Evolutionary conservation across 306 rosid genomes (phyloP).

Genomic region (Vigna hirtella): DNA sequence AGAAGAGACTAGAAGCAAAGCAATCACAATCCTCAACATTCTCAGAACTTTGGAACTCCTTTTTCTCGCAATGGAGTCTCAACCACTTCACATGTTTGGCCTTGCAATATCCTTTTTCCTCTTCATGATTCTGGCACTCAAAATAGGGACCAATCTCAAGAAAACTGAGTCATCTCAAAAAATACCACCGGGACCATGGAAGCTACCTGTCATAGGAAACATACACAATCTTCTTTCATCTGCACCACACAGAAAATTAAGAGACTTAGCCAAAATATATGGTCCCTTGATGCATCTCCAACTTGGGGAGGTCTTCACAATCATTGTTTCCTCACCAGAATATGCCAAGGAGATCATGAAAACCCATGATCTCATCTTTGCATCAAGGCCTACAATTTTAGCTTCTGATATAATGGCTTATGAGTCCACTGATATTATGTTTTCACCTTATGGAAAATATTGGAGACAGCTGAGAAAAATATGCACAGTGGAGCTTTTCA

Average conservation of each 20-base stretch:
- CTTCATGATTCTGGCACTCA: background rate
- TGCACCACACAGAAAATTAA: background rate
- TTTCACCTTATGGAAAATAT: background rate
- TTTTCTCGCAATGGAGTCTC: background rate
- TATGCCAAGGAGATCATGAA: background rate
- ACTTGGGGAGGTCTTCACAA: background rate
- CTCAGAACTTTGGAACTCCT: too few relatives aligned
- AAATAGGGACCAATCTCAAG: background rate
- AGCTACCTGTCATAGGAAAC: constrained; percentile 1
- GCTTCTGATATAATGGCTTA: background rate
- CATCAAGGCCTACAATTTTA: background rate
- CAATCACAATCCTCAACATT: too few relatives aligned
- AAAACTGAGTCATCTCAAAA: background rate
- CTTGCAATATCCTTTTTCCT: background rate
- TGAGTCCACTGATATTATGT: background rate
- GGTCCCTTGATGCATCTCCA: constrained; percentile 11
- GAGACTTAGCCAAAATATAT: constrained; percentile 10
- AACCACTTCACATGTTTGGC: background rate
- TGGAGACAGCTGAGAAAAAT: background rate
- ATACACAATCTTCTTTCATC: background rate
- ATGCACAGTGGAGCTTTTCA: background rate
- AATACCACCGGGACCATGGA: background rate
- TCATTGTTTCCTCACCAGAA: constrained; percentile 3
- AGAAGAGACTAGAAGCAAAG: too few relatives aligned
- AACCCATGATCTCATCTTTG: constrained; percentile 11